Base-by-base conservation (phyloP, 495 filamentous ascomycete species). In the Hypomontagnella monticulosa region DNA sequence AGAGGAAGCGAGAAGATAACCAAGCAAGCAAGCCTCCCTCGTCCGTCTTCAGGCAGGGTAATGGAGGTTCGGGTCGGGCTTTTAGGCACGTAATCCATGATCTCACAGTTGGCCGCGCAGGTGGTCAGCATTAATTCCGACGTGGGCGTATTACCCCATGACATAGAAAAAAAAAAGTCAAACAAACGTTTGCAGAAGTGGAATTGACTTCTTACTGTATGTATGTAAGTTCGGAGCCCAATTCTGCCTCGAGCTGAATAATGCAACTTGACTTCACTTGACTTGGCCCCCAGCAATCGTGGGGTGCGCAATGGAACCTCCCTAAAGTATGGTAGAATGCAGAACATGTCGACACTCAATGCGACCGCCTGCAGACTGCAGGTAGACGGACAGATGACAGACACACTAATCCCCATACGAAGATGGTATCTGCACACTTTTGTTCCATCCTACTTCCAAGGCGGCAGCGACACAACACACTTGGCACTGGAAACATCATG, bases 81-180 rank as follows among this genome's bases (percentile, higher is more conserved):
- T 57, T 61, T 57, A 67, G 51, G 63, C 63, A 57, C 46, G 63
- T 67, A 67, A 67, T 67, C 57, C 19, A 54, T 41, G 20, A 66
- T 56, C 42, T 66, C 62, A 54, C 61, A 32, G 38, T 12, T 11
- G 36, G 44, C 32, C 16, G 50, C 33, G 50, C 14, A 52, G 44
- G 42, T 51, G 32, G 44, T 50, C 32, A 54, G 50, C 50, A 55
- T 36, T 49, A 41, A 34, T 37, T 41, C 59, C 42, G 38, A 54
- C 32, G 19, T 34, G 36, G 23, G 23, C 10, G 16, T 14, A 33
- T 11, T 14, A 33, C 6, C 34, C 19, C 50, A 20, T 53, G 36
- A 42, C 36, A 16, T 18, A 12, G 14, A 60, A 14, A 18, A 9
- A 9, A 16, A 36, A 23, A 41, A 0, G 14, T 19, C 14, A 42